phyloP scores from a whole-genome alignment of 257 asterid species.

The Solanum pennellii region DNA sequence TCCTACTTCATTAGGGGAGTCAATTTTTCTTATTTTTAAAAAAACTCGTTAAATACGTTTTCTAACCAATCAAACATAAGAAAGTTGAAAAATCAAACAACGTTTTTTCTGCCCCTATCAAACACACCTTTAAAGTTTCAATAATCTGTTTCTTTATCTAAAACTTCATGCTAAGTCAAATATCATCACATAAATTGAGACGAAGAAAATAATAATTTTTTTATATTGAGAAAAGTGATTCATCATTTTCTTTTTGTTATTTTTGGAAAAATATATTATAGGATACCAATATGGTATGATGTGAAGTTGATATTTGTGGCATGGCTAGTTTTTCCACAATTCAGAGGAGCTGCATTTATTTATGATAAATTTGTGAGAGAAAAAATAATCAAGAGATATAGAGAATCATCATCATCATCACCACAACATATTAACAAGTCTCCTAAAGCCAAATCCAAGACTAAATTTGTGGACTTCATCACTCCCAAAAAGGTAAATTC shows the following conservation, averaged over 20 bases:
- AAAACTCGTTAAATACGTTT: neutral
- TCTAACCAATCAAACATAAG: neutral
- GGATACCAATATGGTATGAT: constrained; percentile 79
- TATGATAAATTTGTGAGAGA: constrained; percentile 67
- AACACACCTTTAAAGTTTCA: neutral
- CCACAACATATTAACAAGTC: constrained; percentile 1
- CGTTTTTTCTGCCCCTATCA: neutral
- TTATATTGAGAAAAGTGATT: neutral
- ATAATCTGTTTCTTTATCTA: neutral
- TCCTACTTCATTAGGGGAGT: neutral
- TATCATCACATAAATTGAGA: neutral
- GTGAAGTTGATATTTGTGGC: constrained; percentile 62
- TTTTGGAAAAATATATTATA: neutral
- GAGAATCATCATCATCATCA: constrained; percentile 1
- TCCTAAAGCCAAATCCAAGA: constrained; percentile 15
- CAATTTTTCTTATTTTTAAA: neutral
- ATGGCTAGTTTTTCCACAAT: constrained; percentile 79
- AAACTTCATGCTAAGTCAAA: neutral
- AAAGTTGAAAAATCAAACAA: neutral
- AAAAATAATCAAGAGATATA: constrained; percentile 40
- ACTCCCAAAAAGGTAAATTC: constrained; percentile 30
- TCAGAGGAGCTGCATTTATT: constrained; percentile 72
- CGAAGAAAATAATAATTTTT: neutral
- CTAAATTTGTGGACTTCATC: constrained; percentile 37
- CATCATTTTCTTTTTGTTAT: neutral